phyloP scores from a whole-genome alignment of 148 eudicot species.

The Hydrangea macrophylla region DNA sequence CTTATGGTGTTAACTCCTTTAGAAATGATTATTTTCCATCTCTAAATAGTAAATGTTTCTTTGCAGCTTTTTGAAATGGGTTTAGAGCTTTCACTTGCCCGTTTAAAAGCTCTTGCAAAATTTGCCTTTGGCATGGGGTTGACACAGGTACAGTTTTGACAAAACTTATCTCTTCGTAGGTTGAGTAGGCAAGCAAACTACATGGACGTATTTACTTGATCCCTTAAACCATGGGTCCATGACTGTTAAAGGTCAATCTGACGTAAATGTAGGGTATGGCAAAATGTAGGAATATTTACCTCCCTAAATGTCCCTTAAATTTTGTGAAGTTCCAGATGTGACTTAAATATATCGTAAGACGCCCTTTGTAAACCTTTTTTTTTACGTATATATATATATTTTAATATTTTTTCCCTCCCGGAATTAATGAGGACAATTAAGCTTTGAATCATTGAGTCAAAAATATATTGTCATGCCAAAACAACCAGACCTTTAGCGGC shows the following conservation, averaged over 20 bases:
- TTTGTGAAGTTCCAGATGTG: too few relatives aligned
- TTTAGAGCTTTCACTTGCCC: conserved; percentile 91
- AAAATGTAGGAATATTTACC: too few relatives aligned
- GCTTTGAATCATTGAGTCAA: background rate
- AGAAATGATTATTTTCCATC: background rate
- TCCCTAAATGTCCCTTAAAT: too few relatives aligned
- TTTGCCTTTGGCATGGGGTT: conserved; percentile 95
- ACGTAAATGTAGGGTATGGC: background rate
- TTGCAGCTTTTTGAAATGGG: conserved; percentile 99
- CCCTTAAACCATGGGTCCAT: background rate
- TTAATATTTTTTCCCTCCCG: too few relatives aligned
- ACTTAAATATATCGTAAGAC: too few relatives aligned
- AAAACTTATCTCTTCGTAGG: background rate
- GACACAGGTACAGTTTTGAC: conserved; percentile 58
- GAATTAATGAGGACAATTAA: too few relatives aligned
- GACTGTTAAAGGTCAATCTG: background rate
- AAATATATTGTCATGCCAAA: background rate
- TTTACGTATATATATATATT: too few relatives aligned
- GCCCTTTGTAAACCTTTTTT: too few relatives aligned
- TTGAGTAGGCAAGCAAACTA: background rate
- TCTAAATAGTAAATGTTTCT: conserved; percentile 12
- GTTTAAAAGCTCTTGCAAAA: conserved; percentile 92
- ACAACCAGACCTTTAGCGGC: background rate
- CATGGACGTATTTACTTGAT: background rate
- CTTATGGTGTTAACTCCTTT: background rate